A percentile compares a stretch with the other conserved stretches of the same genome.
phyloP scores from a whole-genome alignment of 805 yeast species.

The Saturnispora quitensis region DNA sequence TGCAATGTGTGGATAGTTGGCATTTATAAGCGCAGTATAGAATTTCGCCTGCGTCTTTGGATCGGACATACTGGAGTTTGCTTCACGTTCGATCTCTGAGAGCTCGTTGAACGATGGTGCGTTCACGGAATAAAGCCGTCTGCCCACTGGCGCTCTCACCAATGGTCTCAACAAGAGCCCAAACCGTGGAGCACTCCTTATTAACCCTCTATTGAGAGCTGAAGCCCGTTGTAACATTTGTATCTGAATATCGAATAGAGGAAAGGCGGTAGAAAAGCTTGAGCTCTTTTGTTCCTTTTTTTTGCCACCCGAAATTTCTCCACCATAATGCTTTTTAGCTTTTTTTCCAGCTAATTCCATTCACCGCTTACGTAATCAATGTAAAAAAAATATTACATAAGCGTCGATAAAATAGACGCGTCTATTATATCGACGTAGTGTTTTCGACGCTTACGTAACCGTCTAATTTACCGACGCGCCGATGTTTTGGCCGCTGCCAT shows the following conservation, averaged over 20 bases:
- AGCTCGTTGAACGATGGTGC: slow-evolving; percentile 28
- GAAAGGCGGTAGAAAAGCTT: background rate
- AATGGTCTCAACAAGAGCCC: background rate
- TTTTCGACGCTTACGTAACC: background rate
- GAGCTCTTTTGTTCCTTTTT: background rate
- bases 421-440: background rate
- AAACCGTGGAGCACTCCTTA: background rate
- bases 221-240: background rate
- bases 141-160: background rate
- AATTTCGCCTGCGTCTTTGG: slow-evolving; percentile 75
- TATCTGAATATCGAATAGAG: background rate
- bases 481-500: background rate
- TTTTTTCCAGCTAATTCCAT: background rate
- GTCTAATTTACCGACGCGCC: background rate
- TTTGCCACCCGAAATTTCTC: background rate
- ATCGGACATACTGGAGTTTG: slow-evolving; percentile 65
- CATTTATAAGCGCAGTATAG: slow-evolving; percentile 60
- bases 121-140: slow-evolving; percentile 9
- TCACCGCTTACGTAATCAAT: background rate
- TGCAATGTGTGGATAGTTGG: slow-evolving; percentile 92
- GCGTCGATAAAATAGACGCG: background rate
- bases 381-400: too few relatives aligned
- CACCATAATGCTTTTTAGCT: background rate
- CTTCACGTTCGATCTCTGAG: slow-evolving; percentile 71
- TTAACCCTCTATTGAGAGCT: background rate